Evolutionary conservation across 179 eudicot species (phyloP).

Genomic region (Beta macrorhiza): DNA sequence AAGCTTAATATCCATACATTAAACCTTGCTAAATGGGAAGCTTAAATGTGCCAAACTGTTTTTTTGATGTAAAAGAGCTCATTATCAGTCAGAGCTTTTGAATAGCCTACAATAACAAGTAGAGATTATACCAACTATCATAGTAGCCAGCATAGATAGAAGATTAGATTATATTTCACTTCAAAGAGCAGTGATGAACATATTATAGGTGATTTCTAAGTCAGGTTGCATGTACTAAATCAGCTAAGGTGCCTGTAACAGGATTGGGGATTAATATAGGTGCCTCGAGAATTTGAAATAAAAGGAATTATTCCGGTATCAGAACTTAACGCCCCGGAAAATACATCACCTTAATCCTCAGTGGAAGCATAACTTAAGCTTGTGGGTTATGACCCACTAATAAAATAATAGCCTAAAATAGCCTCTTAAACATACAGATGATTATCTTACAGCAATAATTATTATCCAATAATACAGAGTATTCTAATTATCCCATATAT

Average conservation of each 20-base stretch:
- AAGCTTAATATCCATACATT: not conserved
- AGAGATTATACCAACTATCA: not conserved
- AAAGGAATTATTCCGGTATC: no score
- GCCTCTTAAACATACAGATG: no score
- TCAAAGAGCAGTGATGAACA: not conserved
- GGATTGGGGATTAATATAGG: not conserved
- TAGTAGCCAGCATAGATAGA: not conserved
- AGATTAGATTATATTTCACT: not conserved
- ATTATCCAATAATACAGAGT: no score
- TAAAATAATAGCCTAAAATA: no score
- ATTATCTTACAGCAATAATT: no score
- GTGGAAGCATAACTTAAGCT: no score
- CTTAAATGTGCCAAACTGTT: slow-evolving; percentile 19
- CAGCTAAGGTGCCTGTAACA: not conserved
- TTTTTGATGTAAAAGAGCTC: slow-evolving; percentile 69
- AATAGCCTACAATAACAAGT: slow-evolving; percentile 63
- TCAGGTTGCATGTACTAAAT: not conserved
- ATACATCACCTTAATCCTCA: no score
- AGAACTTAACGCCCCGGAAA: no score
- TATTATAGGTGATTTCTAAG: not conserved
- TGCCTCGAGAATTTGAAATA: not conserved
- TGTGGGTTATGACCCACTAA: no score
- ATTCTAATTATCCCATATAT: no score
- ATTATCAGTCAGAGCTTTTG: slow-evolving; percentile 77
- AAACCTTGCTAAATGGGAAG: not conserved